phyloP scores from a whole-genome alignment of 2,329 filamentous ascomycete species.

The Sphaerulina musiva region DNA sequence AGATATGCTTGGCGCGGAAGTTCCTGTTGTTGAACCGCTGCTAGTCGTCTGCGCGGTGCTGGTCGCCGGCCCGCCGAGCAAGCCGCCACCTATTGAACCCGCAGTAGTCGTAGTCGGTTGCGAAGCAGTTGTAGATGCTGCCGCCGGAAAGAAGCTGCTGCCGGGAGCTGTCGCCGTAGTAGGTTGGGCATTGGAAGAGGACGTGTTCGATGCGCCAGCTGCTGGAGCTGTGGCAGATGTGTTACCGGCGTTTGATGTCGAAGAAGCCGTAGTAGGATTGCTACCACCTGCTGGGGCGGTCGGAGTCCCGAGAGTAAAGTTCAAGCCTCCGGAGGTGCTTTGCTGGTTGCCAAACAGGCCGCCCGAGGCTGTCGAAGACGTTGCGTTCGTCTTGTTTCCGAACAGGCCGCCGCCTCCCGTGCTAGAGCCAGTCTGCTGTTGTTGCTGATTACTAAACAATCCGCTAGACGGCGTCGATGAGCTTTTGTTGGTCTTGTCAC shows the following conservation, averaged over 20 bases:
- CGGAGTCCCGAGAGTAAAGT: neutral
- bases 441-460: conserved; percentile 5
- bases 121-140: conserved; percentile 1
- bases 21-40: conserved; percentile 1
- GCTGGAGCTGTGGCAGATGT: conserved; percentile 2
- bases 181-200: neutral
- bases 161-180: neutral
- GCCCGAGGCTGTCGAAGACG: neutral
- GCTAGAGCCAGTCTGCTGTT: conserved; percentile 6
- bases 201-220: neutral
- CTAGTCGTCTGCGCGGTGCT: conserved; percentile 2
- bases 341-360: conserved; percentile 1
- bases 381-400: neutral
- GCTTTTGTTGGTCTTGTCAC: conserved; percentile 1
- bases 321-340: neutral
- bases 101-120: neutral
- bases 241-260: neutral
- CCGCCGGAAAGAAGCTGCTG: neutral
- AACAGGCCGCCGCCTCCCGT: neutral
- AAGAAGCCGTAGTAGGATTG: neutral
- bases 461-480: neutral
- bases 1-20: conserved; percentile 1
- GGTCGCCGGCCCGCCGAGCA: conserved; percentile 2
- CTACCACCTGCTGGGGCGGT: neutral
- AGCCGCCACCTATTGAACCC: neutral